These are phyloP conservation scores for Rhytidhysteron rufulum DNA, from an alignment of 2,329 filamentous ascomycete genomes.

Conservation along the genomic window DNA sequence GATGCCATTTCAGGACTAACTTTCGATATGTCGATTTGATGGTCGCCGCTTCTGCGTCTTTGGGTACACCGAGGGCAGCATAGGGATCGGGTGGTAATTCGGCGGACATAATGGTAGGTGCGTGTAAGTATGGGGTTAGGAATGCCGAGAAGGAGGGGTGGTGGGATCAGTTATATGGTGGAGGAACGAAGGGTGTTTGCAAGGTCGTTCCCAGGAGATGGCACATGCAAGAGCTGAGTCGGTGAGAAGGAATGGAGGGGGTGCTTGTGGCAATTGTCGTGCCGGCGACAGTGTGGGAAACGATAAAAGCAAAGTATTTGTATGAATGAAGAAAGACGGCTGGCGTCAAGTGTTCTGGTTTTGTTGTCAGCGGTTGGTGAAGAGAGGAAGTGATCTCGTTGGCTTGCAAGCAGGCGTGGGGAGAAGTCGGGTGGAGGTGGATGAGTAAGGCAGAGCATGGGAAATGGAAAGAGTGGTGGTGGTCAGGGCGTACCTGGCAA, in stretches of 20 bases:
- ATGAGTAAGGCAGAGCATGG: slow-evolving; percentile 16
- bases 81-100: slow-evolving; percentile 69
- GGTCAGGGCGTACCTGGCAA: background rate
- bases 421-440: slow-evolving; percentile 1
- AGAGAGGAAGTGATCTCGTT: slow-evolving; percentile 1
- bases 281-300: background rate
- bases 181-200: background rate
- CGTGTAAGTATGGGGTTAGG: slow-evolving; percentile 4
- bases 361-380: background rate
- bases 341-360: background rate
- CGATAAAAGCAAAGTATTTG: background rate
- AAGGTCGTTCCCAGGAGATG: background rate
- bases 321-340: slow-evolving; percentile 1
- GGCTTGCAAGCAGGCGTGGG: background rate
- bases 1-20: slow-evolving; percentile 82
- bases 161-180: slow-evolving; percentile 8
- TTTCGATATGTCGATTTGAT: slow-evolving; percentile 82
- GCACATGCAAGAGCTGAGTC: background rate
- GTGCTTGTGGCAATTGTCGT: slow-evolving; percentile 1
- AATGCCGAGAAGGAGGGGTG: slow-evolving; percentile 1
- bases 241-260: background rate
- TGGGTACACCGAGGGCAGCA: slow-evolving; percentile 67
- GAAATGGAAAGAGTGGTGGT: slow-evolving; percentile 16
- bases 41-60: slow-evolving; percentile 64
- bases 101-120: slow-evolving; percentile 33